Percentiles rank a stretch among this genome's conserved stretches.
phyloP scores from a whole-genome alignment of 176 grass and related monocot species.

The Aegilops speltoides region DNA sequence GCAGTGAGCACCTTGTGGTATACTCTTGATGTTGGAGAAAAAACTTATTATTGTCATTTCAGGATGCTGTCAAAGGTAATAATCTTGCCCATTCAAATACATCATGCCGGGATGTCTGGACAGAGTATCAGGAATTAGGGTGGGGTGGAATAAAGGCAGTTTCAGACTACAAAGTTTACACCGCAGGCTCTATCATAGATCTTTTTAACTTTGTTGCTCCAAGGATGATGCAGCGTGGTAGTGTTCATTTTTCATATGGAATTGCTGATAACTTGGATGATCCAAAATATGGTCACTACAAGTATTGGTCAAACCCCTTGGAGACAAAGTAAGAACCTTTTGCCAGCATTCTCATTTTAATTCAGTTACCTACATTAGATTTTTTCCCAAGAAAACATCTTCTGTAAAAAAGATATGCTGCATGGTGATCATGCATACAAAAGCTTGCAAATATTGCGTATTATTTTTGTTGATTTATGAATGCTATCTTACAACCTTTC shows the following conservation, averaged over 20 bases:
- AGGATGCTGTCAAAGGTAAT: slow-evolving; percentile 88
- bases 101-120: slow-evolving; percentile 94
- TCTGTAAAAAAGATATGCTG: not conserved
- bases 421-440: not conserved
- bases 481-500: slow-evolving; percentile 20
- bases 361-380: not conserved
- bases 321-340: slow-evolving; percentile 82
- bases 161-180: slow-evolving; percentile 82
- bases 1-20: not conserved
- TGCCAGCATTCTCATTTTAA: not conserved
- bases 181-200: slow-evolving; percentile 69
- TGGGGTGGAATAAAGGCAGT: slow-evolving; percentile 96
- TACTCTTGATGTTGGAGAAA: not conserved
- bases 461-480: not conserved
- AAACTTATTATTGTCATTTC: slow-evolving; percentile 20
- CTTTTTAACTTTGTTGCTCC: slow-evolving; percentile 95
- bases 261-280: slow-evolving; percentile 96
- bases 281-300: slow-evolving; percentile 79
- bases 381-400: not conserved
- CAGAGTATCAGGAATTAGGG: slow-evolving; percentile 92
- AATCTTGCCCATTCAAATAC: slow-evolving; percentile 69
- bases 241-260: slow-evolving; percentile 86
- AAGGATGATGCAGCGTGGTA: slow-evolving; percentile 98
- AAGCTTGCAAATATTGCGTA: not conserved
- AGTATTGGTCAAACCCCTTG: slow-evolving; percentile 99